Percentiles rank a stretch among this genome's conserved stretches.
These are phyloP conservation scores for Urostyla sp. DNA, from an alignment of 73 alveolate species.

Conservation along the genomic window DNA sequence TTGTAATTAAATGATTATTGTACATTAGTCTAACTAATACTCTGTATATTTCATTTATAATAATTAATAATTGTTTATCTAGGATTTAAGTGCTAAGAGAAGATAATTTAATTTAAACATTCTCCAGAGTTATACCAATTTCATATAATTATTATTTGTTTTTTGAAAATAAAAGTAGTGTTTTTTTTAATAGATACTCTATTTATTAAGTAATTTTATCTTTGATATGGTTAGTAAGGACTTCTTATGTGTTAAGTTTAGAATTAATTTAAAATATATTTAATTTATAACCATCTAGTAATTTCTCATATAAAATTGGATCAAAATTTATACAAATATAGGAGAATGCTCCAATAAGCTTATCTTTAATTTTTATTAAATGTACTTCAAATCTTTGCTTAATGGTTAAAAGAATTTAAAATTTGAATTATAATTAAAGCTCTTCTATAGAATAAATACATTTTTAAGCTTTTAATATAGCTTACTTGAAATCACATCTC, in stretches of 20 bases:
- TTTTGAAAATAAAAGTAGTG: neutral
- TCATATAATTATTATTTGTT: conserved; percentile 7
- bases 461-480: neutral
- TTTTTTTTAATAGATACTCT: conserved; percentile 14
- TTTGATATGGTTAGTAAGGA: neutral
- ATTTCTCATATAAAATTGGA: neutral
- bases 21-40: conserved; percentile 4
- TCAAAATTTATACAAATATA: neutral
- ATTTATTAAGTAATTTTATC: conserved; percentile 14
- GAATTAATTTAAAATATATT: neutral
- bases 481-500: conserved; percentile 17
- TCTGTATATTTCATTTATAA: conserved; percentile 2
- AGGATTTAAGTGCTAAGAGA: too few relatives aligned
- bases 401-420: neutral
- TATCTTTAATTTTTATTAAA: conserved; percentile 4
- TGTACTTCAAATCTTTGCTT: conserved; percentile 9
- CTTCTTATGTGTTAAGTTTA: neutral
- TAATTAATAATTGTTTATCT: too few relatives aligned
- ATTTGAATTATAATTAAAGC: neutral
- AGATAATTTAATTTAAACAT: conserved; percentile 13
- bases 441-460: neutral
- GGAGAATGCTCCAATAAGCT: neutral
- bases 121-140: conserved; percentile 12
- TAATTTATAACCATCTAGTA: neutral
- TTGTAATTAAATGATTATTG: conserved; percentile 43